A percentile compares a stretch with the other conserved stretches of the same genome.
These are phyloP conservation scores for Plectosphaerella cucumerina DNA, from an alignment of 2,329 filamentous ascomycete genomes.

Conservation along the genomic window DNA sequence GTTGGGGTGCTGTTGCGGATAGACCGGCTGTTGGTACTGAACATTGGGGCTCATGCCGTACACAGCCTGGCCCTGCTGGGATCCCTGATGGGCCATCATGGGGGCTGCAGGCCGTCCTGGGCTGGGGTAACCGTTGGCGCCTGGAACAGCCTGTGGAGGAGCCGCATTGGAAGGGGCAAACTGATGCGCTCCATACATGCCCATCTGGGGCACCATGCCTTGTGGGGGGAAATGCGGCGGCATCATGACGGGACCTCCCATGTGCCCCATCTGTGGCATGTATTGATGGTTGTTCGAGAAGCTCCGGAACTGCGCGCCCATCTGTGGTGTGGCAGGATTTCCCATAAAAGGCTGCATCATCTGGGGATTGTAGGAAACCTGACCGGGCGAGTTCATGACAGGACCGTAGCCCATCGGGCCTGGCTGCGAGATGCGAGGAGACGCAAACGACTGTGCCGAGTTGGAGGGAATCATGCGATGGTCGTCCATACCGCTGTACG, in stretches of 20 bases:
- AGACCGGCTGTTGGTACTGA: constrained; percentile 72
- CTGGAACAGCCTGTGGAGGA: constrained; percentile 57
- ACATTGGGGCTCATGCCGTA: constrained; percentile 73
- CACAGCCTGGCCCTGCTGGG: constrained; percentile 79
- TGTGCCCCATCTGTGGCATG: constrained; percentile 64
- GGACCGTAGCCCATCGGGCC: constrained; percentile 66
- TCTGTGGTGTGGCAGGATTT: constrained; percentile 64
- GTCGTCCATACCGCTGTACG: constrained; percentile 67
- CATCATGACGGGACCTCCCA: constrained; percentile 81
- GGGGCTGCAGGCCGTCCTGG: constrained; percentile 74
- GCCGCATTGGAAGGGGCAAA: constrained; percentile 58
- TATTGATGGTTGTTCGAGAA: constrained; percentile 71
- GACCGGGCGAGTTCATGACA: constrained; percentile 63
- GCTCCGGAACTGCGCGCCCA: constrained; percentile 63
- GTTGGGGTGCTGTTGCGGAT: constrained; percentile 60
- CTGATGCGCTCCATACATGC: constrained; percentile 68
- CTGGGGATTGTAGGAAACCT: constrained; percentile 68
- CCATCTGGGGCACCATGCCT: constrained; percentile 70
- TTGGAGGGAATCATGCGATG: constrained; percentile 87
- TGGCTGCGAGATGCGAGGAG: constrained; percentile 67
- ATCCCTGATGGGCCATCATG: constrained; percentile 94
- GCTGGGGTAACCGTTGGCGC: constrained; percentile 78
- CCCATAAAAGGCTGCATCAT: constrained; percentile 65
- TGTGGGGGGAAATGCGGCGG: constrained; percentile 76
- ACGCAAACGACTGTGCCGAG: constrained; percentile 79